Percentiles rank a stretch among this genome's conserved stretches.
Conservation (phyloP, 331 rosid genomes). For the Rosa hybrid region DNA sequence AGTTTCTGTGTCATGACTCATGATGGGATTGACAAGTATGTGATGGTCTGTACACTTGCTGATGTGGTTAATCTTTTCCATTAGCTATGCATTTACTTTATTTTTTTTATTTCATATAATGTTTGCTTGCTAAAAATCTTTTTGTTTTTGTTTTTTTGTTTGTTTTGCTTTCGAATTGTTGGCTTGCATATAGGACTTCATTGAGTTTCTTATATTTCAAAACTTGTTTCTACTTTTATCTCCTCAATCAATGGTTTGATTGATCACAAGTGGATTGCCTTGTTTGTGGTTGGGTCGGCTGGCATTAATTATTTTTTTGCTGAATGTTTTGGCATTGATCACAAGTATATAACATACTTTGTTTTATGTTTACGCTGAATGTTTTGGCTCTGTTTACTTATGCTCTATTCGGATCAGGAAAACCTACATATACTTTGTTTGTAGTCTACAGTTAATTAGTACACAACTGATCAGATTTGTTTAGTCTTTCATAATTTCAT, state of each 20-base stretch:
- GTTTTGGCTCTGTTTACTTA: not conserved
- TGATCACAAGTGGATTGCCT: slow-evolving; percentile 1
- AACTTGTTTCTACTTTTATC: not conserved
- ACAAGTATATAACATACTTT: not conserved
- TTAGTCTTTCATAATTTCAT: not conserved
- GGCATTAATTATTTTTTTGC: not conserved
- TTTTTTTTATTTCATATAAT: not conserved
- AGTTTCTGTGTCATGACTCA: not conserved
- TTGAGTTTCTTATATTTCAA: not conserved
- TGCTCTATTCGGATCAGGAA: not conserved
- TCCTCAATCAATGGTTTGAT: not conserved
- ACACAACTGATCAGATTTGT: not conserved
- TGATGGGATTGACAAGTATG: not conserved
- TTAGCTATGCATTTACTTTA: not conserved
- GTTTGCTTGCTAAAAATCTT: not conserved
- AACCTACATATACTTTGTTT: not conserved
- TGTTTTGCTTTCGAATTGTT: not conserved
- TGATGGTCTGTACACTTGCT: not conserved
- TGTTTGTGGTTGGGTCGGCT: not conserved
- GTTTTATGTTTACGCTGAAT: not conserved
- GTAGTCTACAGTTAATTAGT: not conserved
- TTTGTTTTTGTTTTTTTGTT: not conserved
- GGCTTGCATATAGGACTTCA: not conserved
- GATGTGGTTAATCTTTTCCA: not conserved
- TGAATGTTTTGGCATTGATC: not conserved